Base-by-base conservation (phyloP, 2,329 filamentous ascomycete species). In the Botryotinia narcissicola region DNA sequence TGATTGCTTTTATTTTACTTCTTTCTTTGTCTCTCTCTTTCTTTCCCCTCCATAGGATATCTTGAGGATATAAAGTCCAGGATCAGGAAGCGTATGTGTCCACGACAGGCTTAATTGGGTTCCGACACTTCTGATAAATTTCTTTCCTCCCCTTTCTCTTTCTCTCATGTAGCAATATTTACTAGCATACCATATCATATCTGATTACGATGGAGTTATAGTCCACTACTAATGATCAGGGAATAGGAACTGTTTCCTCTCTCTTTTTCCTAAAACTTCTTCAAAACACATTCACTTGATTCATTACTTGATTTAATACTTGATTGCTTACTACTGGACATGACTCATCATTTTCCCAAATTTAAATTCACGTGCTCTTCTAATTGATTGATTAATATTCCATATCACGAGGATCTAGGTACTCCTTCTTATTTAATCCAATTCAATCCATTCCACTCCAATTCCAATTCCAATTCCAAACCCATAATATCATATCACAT, bases 381-480 rank as follows among this genome's bases (percentile, higher is more conserved):
- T 16, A 3, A 61, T 25, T 4, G 7, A 16, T 1, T 42, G 12
- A 25, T 3, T 18, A 25, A n/a, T 14, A 40, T 25, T 25, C 14
- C 2, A 40, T 7, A 40, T 25, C 20, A 25, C 22, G 22, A 61
- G 22, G 14, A 61, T 35, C 22, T 14, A 22, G 44, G 6, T 25
- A 25, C 37, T 40, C 22, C 5, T n/a, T 42, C 9, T 29, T 10
- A 9, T 42, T 16, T 16, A n/a, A 4, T 29, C 35, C 12, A 62
- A 7, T 62, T 14, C 0, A n/a, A 1, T n/a, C 4, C n/a, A 22
- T 12, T 25, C 4, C 3, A 48, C 0, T n/a, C 16, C n/a, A 22
- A 25, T 5, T 2, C 12, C 3, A 61, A 3, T 29, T 4, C 9
- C 37, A 40, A 40, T 40, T 40, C 37, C 37, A 37, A 37, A 35